Base-by-base conservation (phyloP, 305 asterid genomes). In the Fraxinus baroniana region DNA sequence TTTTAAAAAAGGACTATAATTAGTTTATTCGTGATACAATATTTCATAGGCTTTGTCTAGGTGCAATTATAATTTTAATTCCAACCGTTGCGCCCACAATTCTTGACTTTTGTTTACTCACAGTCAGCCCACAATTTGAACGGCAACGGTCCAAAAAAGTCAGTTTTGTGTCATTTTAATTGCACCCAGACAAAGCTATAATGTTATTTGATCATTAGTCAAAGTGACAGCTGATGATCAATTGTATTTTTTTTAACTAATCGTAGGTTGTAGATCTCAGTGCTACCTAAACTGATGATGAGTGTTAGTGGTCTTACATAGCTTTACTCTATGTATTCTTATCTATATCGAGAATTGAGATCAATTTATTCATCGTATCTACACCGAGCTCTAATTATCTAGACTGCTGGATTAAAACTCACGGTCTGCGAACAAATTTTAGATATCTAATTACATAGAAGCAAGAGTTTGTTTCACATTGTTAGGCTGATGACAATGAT, bases 401-500 rank as follows among this genome's bases (percentile, higher is more conserved):
- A 8, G 13, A 39, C 49, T 2, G 3, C 49, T 39, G 46, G 52
- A 41, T 41, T 41, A 12, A 41, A 41, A 9, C 52, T 41, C 17
- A 44, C 55, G 5, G 55, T 44, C 55, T 3, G 12, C 9, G 24
- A 55, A n/a, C 20, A n/a, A 52, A n/a, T n/a, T 52, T 52, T n/a
- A 52, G 18, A 18, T 66, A 22, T 8, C 8, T 64, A 64, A 64
- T 20, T 28, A 28, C 3, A 66, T 24, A 5, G 10, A 28, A 70
- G 13, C 20, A 15, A 13, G 8, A 68, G 9, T 5, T 24, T 10
- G 7, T 64, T 64, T 64, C 30, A 30, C 15, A 26, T 55, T n/a
- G 81, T 46, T 80, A 80, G 76, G 76, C 84, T 76, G 83, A 82
- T 30, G 33, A 30, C 30, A 46, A 49, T 62, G 26, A 80, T 74